Base-by-base conservation (phyloP, 345 rosid genomes). In the Geranium rotundifolium region DNA sequence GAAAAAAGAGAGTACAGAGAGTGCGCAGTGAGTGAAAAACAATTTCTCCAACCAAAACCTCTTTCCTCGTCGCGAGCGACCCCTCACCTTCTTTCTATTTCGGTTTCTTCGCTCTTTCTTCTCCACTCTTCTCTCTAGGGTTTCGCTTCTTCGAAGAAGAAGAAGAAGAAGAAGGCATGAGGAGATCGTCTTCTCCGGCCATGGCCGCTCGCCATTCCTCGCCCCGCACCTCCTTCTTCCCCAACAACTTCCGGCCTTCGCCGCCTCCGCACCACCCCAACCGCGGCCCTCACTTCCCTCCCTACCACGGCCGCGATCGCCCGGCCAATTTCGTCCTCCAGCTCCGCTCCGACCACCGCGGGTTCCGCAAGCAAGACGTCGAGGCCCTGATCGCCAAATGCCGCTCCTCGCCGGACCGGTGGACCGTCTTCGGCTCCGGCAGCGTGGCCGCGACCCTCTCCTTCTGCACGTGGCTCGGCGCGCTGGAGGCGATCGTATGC, bases 391-490 rank as follows among this genome's bases (percentile, higher is more conserved):
- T 66, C 18, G 37, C 69, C 55, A 34, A 19, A n/a, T 63, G 63
- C 37, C 37, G 19, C 52, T 56, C 80, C 17, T 57, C 72, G 1
- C 70, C 67, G 4, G 62, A 76, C 1, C 12, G 57, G 17, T 13
- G 20, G 10, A 16, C n/a, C 17, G 62, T 72, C 29, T 55, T 31
- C 5, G 54, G 63, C 7, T 49, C 60, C 13, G 75, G 73, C 0
- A 50, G 37, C 30, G n/a, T 66, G 55, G 77, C 74, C 0, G 83
- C 80, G 23, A 67, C 69, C 9, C 60, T 84, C n/a, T 60, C 8
- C 52, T 80, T 77, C 65, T 15, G 62, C 80, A 81, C 60, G 78
- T 84, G 86, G 61, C 63, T 37, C 29, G 68, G 74, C 23, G 72
- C 89, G 30, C 84, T 72, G n/a, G 65, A 77, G 8, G 76, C 80